Conservation (phyloP, 768 basidiomycete genomes). For the Jaapia argillacea region DNA sequence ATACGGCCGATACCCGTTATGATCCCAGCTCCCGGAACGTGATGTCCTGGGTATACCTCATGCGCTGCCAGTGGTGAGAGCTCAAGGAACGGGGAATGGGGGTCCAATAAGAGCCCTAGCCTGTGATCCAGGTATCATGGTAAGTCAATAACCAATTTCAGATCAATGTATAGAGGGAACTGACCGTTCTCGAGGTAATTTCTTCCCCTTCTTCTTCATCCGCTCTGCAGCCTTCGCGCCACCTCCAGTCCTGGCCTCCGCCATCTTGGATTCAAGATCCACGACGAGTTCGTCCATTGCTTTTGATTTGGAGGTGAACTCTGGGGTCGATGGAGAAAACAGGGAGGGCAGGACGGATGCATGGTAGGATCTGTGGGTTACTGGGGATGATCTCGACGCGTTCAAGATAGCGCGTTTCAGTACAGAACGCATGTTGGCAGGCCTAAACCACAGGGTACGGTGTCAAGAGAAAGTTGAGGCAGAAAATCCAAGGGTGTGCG, state of each 20-base stretch:
- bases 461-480: too few species aligned
- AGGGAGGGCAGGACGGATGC: constrained; percentile 65
- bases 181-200: constrained; percentile 75
- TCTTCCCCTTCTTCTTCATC: constrained; percentile 73
- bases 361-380: constrained; percentile 60
- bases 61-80: constrained; percentile 80
- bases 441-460: too few species aligned
- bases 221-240: constrained; percentile 64
- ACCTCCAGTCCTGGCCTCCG: constrained; percentile 57
- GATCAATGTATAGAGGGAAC: constrained; percentile 11
- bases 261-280: constrained; percentile 51
- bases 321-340: constrained; percentile 57
- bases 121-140: constrained; percentile 16
- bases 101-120: constrained; percentile 73
- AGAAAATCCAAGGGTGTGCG: too few species aligned
- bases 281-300: constrained; percentile 64
- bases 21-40: constrained; percentile 83
- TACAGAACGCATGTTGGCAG: too few species aligned
- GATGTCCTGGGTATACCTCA: constrained; percentile 69
- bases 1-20: constrained; percentile 73
- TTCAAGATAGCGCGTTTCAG: too few species aligned
- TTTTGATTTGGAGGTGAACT: constrained; percentile 56
- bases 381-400: too few species aligned
- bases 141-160: background rate
- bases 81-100: constrained; percentile 84